These are phyloP conservation scores for Clonostachys byssicola DNA, from an alignment of 2,329 filamentous ascomycete genomes.

Conservation along the genomic window DNA sequence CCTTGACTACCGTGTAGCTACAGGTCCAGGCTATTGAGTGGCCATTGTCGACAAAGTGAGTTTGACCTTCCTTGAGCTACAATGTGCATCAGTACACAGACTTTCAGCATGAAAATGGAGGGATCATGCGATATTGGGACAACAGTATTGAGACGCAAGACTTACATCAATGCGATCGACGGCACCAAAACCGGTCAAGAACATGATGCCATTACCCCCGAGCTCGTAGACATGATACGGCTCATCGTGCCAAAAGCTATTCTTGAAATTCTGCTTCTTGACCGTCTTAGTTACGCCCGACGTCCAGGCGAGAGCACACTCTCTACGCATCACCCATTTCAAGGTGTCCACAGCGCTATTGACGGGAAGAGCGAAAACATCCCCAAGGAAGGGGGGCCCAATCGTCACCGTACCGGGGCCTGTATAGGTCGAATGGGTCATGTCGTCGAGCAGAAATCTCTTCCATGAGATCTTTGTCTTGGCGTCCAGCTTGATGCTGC, in stretches of 20 bases:
- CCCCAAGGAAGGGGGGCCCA: constrained; percentile 11
- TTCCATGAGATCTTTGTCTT: constrained; percentile 11
- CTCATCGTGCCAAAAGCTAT: constrained; percentile 11
- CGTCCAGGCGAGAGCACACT: constrained; percentile 10
- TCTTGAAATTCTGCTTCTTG: constrained; percentile 10
- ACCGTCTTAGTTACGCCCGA: constrained; percentile 8
- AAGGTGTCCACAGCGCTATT: constrained; percentile 2
- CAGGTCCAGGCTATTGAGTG: constrained; percentile 14
- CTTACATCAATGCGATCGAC: constrained; percentile 11
- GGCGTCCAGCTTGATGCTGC: constrained; percentile 8
- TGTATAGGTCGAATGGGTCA: constrained; percentile 9
- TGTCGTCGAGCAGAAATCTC: constrained; percentile 8
- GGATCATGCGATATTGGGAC: neutral
- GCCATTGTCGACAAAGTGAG: constrained; percentile 62
- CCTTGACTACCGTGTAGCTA: constrained; percentile 12
- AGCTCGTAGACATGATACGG: constrained; percentile 10
- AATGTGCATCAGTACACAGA: neutral
- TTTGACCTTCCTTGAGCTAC: constrained; percentile 9
- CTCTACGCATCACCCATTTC: constrained; percentile 8
- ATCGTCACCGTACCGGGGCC: constrained; percentile 8
- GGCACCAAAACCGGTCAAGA: constrained; percentile 12
- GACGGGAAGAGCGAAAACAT: constrained; percentile 9
- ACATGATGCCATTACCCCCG: constrained; percentile 8
- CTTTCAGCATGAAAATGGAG: neutral
- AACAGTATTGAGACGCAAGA: neutral